Evolutionary conservation across 139 green algal species (phyloP).

Genomic region (Chlorella sp.): DNA sequence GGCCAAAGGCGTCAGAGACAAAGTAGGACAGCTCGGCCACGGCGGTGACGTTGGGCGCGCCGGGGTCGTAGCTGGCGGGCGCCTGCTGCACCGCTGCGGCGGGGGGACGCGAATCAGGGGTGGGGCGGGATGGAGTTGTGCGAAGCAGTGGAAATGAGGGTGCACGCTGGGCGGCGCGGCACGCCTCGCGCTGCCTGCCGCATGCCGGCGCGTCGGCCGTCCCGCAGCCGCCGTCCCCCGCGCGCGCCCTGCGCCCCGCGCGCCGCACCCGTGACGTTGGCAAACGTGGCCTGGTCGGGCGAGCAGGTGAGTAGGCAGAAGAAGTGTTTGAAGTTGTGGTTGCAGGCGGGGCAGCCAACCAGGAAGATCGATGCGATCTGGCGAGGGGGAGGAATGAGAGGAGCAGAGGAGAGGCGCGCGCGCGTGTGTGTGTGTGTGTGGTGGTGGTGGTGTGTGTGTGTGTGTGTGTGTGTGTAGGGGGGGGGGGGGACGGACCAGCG

Average conservation of each 20-base stretch:
- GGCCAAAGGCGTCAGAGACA: constrained; percentile 51
- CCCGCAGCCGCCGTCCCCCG: no score
- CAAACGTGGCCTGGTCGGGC: constrained; percentile 81
- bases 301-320: constrained; percentile 82
- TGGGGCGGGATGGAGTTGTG: no score
- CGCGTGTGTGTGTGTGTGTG: not conserved
- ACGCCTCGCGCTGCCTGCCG: no score
- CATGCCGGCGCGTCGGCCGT: no score
- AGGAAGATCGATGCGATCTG: constrained; percentile 79
- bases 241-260: no score
- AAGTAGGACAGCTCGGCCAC: constrained; percentile 61
- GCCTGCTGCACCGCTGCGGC: constrained; percentile 56
- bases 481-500: no score
- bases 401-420: not conserved
- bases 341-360: constrained; percentile 87
- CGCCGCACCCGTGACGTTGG: constrained; percentile 84
- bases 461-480: no score
- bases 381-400: not conserved
- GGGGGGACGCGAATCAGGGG: no score
- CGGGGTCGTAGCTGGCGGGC: no score
- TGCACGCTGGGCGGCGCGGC: no score
- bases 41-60: constrained; percentile 40
- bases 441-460: no score
- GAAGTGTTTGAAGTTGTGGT: constrained; percentile 91
- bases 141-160: no score